Evolutionary conservation across 148 eudicot genomes (phyloP), one percentile per base, ranked within the genome.

Genomic region (Mesembryanthemum crystallinum): DNA sequence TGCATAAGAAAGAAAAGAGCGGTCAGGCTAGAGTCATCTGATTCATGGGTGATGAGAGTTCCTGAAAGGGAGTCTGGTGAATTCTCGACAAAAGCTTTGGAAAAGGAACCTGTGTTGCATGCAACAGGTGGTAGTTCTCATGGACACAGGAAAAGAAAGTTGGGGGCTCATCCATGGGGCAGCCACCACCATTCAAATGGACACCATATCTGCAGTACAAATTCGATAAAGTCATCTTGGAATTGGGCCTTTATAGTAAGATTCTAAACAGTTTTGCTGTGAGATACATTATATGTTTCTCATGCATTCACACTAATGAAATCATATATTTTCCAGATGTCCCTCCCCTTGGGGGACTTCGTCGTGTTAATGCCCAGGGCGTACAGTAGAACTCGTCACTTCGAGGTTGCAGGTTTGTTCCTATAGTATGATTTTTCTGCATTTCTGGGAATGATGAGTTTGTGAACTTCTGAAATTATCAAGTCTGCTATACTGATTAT

Each of bases 391-490:
- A 1, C 4, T 4, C 64, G 67, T 65, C 1, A 63, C 4, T 11
- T 66, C 57, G 27, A 73, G 54, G 27, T 14, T 66, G 32, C 49
- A 73, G 81, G 81, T 78, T 57, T 37, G 73, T 73, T 49, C 57
- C 64, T 54, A 25, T 14, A 37, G 33, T 58, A 33, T 12, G 23
- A 55, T 2, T 32, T 51, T 30, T 28, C 9, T 3, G 55, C 21
- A 21, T 30, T 52, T 32, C 9, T 51, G 9, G 30, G 27, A n/a
- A n/a, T n/a, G 6, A 30, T 45, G 33, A 51, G 10, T 33, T 33
- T 47, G 37, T 13, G 30, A 49, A 69, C 18, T 15, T 47, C n/a
- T 28, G 27, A 24, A 14, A 42, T 67, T 8, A n/a, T n/a, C 28
- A 37, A n/a, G 5, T 27, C 5, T 37, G 27, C 51, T 67, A 3